Conservation (phyloP, 208 protist species). For the Trypanosoma lewisi region DNA sequence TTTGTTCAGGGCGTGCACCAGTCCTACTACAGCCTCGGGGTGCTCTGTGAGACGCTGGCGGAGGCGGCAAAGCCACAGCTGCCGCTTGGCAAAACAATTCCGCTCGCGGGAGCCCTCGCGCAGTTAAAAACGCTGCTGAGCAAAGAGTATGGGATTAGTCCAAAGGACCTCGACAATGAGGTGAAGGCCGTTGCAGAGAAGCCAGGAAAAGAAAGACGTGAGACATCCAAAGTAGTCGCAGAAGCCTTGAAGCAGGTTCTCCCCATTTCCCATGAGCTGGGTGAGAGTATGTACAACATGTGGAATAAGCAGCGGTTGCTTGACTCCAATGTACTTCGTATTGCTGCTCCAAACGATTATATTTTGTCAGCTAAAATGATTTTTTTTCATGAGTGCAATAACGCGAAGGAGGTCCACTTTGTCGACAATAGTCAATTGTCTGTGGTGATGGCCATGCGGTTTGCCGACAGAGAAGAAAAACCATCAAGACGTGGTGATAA, state of each 20-base stretch:
- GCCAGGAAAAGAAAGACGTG: not conserved
- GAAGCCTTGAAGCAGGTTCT: slow-evolving; percentile 29
- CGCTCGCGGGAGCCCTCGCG: slow-evolving; percentile 3
- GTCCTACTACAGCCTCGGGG: slow-evolving; percentile 58
- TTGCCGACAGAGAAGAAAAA: not conserved
- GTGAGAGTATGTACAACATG: slow-evolving; percentile 57
- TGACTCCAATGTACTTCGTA: slow-evolving; percentile 52
- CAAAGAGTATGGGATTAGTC: slow-evolving; percentile 19
- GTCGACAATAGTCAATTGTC: slow-evolving; percentile 8
- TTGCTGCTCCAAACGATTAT: slow-evolving; percentile 60
- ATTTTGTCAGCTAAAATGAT: slow-evolving; percentile 56
- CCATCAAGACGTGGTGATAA: not conserved
- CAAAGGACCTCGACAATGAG: not conserved
- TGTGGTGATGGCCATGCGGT: not conserved
- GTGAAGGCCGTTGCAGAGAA: not conserved
- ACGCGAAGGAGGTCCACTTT: slow-evolving; percentile 25
- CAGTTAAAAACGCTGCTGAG: slow-evolving; percentile 29
- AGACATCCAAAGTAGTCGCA: slow-evolving; percentile 13
- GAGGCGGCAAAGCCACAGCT: slow-evolving; percentile 17
- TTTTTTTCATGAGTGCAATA: slow-evolving; percentile 43
- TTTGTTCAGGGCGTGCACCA: slow-evolving; percentile 67
- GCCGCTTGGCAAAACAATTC: slow-evolving; percentile 4
- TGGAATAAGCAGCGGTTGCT: slow-evolving; percentile 57
- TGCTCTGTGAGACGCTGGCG: slow-evolving; percentile 34
- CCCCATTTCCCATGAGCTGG: slow-evolving; percentile 54